Percentiles rank a stretch among this genome's conserved stretches.
Conservation (phyloP, 192 early-diverging fungal genomes). For the Coemansia pectinata region DNA sequence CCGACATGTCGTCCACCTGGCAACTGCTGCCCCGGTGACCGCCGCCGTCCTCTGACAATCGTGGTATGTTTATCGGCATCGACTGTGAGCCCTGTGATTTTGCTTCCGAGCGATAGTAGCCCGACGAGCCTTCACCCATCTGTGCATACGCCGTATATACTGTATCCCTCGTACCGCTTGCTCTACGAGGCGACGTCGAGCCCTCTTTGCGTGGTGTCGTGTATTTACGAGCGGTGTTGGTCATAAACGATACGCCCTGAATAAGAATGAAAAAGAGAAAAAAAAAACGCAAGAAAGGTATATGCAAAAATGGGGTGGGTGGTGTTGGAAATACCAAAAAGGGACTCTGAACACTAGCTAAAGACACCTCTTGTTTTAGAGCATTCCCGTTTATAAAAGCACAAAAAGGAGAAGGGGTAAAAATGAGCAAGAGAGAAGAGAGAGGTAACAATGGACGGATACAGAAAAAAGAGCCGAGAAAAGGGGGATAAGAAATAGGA, state of each 20-base stretch:
- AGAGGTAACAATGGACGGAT: not conserved
- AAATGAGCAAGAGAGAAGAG: not conserved
- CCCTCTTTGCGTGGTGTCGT: slow-evolving; percentile 1
- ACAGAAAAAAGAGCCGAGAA: slow-evolving; percentile 6
- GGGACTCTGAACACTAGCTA: not conserved
- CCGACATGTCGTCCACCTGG: not conserved
- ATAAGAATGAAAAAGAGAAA: not conserved
- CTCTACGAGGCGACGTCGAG: slow-evolving; percentile 1
- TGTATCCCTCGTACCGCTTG: not conserved
- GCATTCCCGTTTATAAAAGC: not conserved
- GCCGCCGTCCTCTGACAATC: not conserved
- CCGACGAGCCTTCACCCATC: not conserved
- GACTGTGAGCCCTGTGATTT: not conserved
- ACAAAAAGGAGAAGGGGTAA: not conserved
- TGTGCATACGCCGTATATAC: not conserved
- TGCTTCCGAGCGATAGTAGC: not conserved
- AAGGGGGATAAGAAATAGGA: slow-evolving; percentile 1
- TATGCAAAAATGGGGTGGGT: not conserved
- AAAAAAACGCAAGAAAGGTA: not conserved
- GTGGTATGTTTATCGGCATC: not conserved
- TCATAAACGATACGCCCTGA: not conserved
- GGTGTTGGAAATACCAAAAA: not conserved
- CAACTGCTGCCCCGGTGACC: not conserved
- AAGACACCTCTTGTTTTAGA: not conserved
- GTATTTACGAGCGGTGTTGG: slow-evolving; percentile 1